Evolutionary conservation across 192 early-diverging fungal genomes (phyloP).

Genomic region (Funneliformis mosseae): DNA sequence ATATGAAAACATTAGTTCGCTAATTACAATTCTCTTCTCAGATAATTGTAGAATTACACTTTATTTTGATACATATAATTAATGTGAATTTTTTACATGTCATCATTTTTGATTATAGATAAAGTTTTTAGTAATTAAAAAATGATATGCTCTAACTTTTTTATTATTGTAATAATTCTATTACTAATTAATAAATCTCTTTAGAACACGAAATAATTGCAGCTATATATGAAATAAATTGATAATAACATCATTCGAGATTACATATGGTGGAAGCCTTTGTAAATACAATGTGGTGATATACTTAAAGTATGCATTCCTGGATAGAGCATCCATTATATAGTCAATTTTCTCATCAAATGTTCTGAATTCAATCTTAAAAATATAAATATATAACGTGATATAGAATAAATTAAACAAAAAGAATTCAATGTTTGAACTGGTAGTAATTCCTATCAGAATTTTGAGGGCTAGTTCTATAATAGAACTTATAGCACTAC

Average conservation of each 20-base stretch:
- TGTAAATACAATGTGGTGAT: constrained; percentile 15
- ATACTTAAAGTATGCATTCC: constrained; percentile 12
- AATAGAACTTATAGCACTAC: constrained; percentile 26
- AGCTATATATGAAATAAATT: constrained; percentile 6
- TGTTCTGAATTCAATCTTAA: constrained; percentile 20
- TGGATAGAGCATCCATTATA: constrained; percentile 1
- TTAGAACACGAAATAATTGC: neutral
- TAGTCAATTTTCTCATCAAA: neutral
- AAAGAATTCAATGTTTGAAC: neutral
- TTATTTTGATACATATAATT: too few relatives aligned
- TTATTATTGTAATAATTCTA: too few relatives aligned
- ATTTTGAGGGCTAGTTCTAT: neutral
- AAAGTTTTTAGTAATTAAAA: too few relatives aligned
- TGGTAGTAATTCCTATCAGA: neutral
- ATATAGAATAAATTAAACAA: constrained; percentile 15
- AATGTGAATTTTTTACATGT: too few relatives aligned
- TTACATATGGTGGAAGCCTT: constrained; percentile 1
- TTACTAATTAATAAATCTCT: too few relatives aligned
- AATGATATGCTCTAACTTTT: too few relatives aligned
- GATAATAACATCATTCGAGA: neutral
- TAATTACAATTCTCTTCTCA: too few relatives aligned
- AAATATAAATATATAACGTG: neutral
- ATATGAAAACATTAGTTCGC: too few relatives aligned
- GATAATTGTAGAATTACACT: too few relatives aligned
- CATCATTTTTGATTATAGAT: too few relatives aligned